phyloP scores from a whole-genome alignment of 306 rosid species.

The Psophocarpus tetragonolobus region DNA sequence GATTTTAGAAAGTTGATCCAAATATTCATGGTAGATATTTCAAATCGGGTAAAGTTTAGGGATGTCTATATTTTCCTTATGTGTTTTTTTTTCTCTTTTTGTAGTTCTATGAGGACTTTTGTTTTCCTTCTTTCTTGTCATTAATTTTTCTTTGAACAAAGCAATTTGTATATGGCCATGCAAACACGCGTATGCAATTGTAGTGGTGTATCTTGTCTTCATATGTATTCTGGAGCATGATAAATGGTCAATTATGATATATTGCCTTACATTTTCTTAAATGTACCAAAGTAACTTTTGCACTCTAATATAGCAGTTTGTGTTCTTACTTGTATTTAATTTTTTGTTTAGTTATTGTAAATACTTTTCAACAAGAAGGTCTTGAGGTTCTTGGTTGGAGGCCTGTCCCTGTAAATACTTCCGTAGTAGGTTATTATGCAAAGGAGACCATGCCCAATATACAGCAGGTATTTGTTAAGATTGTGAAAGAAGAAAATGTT shows the following conservation, averaged over 20 bases:
- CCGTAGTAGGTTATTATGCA: constrained; percentile 90
- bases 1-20: not conserved
- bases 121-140: not conserved
- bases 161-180: not conserved
- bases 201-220: not conserved
- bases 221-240: not conserved
- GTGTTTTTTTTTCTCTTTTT: not conserved
- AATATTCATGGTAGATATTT: not conserved
- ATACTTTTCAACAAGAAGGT: constrained; percentile 90
- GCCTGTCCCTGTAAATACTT: constrained; percentile 89
- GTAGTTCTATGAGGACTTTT: not conserved
- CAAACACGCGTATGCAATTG: not conserved
- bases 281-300: not conserved
- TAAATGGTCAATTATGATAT: constrained; percentile 11
- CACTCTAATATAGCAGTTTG: constrained; percentile 12
- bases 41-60: not conserved
- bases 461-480: constrained; percentile 92
- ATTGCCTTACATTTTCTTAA: constrained; percentile 11
- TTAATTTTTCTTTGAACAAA: not conserved
- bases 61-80: not conserved
- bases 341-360: constrained; percentile 73
- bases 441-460: constrained; percentile 93
- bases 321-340: constrained; percentile 45
- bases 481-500: constrained; percentile 85
- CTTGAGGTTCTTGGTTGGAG: constrained; percentile 99